Evolutionary conservation across 139 green algal species (phyloP).

Genomic region (Coccomyxa sp.): DNA sequence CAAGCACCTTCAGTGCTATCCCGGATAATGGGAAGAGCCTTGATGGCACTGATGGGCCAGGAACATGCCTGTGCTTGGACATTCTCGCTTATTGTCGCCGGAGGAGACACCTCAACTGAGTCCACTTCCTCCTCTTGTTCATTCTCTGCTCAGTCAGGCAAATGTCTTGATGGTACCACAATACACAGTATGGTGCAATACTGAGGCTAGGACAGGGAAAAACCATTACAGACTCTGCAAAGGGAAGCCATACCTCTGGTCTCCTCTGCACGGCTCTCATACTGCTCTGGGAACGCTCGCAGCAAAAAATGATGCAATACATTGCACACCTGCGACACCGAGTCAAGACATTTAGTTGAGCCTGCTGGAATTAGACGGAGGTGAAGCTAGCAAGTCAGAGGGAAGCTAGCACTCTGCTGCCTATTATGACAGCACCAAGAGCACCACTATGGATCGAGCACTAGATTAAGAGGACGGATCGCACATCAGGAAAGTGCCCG

Average conservation of each 20-base stretch:
- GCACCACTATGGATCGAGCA: too few species aligned
- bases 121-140: constrained; percentile 13
- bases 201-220: too few species aligned
- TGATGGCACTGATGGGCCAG: background rate
- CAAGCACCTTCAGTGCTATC: background rate
- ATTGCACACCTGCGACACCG: constrained; percentile 15
- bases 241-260: constrained; percentile 15
- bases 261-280: constrained; percentile 15
- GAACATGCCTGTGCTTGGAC: background rate
- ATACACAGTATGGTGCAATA: too few species aligned
- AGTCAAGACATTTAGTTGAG: too few species aligned
- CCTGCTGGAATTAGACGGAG: too few species aligned
- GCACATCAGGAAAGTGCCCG: constrained; percentile 34
- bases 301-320: constrained; percentile 35
- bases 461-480: too few species aligned
- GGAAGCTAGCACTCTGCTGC: too few species aligned
- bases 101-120: constrained; percentile 9
- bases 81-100: background rate
- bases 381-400: too few species aligned
- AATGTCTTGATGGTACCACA: background rate
- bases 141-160: constrained; percentile 17
- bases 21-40: background rate
- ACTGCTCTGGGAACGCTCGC: constrained; percentile 25
- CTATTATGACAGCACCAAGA: too few species aligned
- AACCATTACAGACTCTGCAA: background rate